Evolutionary conservation across 371 early-diverging fungal genomes (phyloP).

Genomic region (Mucor ambiguus): DNA sequence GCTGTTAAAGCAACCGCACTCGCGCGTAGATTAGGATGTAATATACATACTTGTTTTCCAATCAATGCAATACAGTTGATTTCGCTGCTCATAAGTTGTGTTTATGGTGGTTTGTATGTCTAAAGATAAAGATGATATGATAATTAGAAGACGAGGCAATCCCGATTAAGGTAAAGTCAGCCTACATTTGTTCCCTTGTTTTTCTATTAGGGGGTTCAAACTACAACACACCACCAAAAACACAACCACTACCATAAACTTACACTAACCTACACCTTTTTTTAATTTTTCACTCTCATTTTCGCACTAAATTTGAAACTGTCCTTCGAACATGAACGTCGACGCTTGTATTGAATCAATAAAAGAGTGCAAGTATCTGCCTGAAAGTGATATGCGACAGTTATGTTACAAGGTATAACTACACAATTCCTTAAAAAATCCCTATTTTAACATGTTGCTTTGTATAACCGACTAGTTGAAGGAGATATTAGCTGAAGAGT

Average conservation of each 20-base stretch:
- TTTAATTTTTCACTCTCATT: slow-evolving; percentile 6
- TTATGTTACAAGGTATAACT: slow-evolving; percentile 86
- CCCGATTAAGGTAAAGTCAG: slow-evolving; percentile 4
- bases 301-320: neutral
- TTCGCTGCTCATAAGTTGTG: slow-evolving; percentile 51
- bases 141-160: neutral
- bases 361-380: slow-evolving; percentile 85
- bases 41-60: slow-evolving; percentile 49
- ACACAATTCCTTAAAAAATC: slow-evolving; percentile 6
- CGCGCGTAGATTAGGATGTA: neutral
- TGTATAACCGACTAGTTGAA: slow-evolving; percentile 65
- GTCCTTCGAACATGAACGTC: slow-evolving; percentile 50
- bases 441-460: neutral
- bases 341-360: slow-evolving; percentile 58
- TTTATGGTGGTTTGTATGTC: neutral
- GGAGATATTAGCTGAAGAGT: slow-evolving; percentile 93
- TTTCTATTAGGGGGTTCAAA: neutral
- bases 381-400: slow-evolving; percentile 93
- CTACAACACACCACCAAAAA: neutral
- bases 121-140: neutral
- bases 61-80: slow-evolving; percentile 80
- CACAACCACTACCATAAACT: neutral
- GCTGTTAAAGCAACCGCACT: neutral
- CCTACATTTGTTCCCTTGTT: neutral
- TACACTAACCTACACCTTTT: slow-evolving; percentile 5